These are phyloP conservation scores for Teunomyces barrocoloradensis DNA, from an alignment of 805 yeast genomes.

Conservation along the genomic window DNA sequence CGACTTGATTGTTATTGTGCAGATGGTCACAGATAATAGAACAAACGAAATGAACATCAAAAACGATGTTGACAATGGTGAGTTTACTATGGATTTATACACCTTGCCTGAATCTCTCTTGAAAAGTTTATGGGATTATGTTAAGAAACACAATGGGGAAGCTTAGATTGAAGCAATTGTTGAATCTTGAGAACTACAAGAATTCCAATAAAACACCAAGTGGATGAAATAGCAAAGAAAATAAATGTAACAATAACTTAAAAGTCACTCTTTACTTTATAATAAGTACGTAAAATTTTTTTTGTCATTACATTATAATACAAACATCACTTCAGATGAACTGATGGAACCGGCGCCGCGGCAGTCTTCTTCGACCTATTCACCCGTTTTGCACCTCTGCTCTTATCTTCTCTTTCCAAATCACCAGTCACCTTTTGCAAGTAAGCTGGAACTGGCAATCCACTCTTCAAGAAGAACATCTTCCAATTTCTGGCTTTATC, in stretches of 20 bases:
- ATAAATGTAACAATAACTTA: background rate
- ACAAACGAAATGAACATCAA: conserved; percentile 94
- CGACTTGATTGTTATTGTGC: conserved; percentile 90
- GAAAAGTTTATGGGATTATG: conserved; percentile 93
- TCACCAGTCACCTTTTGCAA: conserved; percentile 87
- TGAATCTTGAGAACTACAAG: background rate
- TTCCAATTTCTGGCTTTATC: conserved; percentile 98
- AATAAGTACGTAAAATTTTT: background rate
- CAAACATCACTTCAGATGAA: conserved; percentile 7
- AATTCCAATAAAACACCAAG: background rate
- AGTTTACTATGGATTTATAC: conserved; percentile 92
- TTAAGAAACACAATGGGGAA: conserved; percentile 57
- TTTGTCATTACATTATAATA: conserved; percentile 4
- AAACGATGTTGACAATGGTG: conserved; percentile 95
- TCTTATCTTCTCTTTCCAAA: conserved; percentile 52
- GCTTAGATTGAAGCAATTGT: conserved; percentile 1
- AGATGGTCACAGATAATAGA: conserved; percentile 94
- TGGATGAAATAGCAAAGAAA: conserved; percentile 1
- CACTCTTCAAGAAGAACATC: conserved; percentile 74
- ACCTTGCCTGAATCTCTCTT: conserved; percentile 89
- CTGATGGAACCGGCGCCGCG: conserved; percentile 39
- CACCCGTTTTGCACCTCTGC: conserved; percentile 27
- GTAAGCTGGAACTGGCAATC: conserved; percentile 75
- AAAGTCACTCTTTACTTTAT: background rate
- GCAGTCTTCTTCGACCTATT: conserved; percentile 35